Conservation (phyloP, 768 basidiomycete species). For the Daedalea quercina region DNA sequence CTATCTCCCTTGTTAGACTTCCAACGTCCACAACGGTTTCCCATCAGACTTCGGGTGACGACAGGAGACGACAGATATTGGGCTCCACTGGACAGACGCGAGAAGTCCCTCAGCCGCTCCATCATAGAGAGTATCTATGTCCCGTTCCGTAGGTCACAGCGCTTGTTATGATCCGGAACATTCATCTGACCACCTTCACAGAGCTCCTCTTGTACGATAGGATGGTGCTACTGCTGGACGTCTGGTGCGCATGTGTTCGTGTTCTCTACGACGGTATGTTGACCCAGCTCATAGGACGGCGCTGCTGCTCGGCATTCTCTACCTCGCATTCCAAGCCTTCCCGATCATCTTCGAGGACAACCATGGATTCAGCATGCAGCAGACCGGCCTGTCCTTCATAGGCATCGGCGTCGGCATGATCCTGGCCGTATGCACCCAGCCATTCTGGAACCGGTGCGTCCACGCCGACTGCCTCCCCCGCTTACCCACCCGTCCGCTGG, state of each 20-base stretch:
- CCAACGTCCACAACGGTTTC: background rate
- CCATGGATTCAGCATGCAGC: slow-evolving; percentile 49
- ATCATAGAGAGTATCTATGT: slow-evolving; percentile 55
- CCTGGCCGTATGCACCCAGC: slow-evolving; percentile 29
- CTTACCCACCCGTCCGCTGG: background rate
- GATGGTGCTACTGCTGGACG: slow-evolving; percentile 68
- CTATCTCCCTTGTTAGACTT: background rate
- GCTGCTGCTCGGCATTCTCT: slow-evolving; percentile 36
- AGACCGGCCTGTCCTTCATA: slow-evolving; percentile 40
- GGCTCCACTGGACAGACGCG: slow-evolving; percentile 50
- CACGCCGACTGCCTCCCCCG: background rate
- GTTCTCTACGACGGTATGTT: background rate
- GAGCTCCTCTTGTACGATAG: slow-evolving; percentile 58
- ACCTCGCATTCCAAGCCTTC: slow-evolving; percentile 50
- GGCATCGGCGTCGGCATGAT: slow-evolving; percentile 47
- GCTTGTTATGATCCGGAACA: background rate
- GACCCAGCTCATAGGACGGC: slow-evolving; percentile 26
- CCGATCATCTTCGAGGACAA: slow-evolving; percentile 41
- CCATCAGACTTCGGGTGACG: slow-evolving; percentile 41
- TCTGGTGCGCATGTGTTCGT: slow-evolving; percentile 43
- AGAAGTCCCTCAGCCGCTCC: slow-evolving; percentile 37
- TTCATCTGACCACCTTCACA: slow-evolving; percentile 18
- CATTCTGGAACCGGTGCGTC: slow-evolving; percentile 37
- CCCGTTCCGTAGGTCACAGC: slow-evolving; percentile 56
- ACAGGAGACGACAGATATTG: slow-evolving; percentile 49